Conservation (phyloP, 2,329 filamentous ascomycete species). For the Coniochaeta prunicola region DNA sequence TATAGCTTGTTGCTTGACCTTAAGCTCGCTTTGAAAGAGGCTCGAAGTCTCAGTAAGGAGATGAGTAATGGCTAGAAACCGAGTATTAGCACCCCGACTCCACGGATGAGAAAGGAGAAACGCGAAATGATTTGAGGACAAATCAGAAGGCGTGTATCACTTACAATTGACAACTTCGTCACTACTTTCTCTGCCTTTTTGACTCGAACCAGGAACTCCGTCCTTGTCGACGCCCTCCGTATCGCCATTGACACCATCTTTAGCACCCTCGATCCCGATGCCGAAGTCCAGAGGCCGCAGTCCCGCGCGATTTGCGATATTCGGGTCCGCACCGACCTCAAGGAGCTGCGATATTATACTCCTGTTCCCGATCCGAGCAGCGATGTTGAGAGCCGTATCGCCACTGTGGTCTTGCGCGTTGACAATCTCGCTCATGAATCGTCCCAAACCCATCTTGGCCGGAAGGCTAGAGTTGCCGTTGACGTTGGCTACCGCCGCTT, state of each 20-base stretch:
- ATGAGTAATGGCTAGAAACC: slow-evolving; percentile 65
- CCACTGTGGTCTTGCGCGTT: slow-evolving; percentile 91
- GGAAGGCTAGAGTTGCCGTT: slow-evolving; percentile 14
- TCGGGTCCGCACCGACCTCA: slow-evolving; percentile 90
- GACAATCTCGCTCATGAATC: slow-evolving; percentile 95
- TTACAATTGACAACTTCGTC: slow-evolving; percentile 74
- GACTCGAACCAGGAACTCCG: slow-evolving; percentile 35
- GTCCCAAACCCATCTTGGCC: slow-evolving; percentile 75
- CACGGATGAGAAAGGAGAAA: background rate
- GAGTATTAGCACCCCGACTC: slow-evolving; percentile 24
- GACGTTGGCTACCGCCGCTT: slow-evolving; percentile 16
- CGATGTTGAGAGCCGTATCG: slow-evolving; percentile 91
- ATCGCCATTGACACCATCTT: slow-evolving; percentile 35
- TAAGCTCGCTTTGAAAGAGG: slow-evolving; percentile 74
- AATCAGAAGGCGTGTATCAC: slow-evolving; percentile 24
- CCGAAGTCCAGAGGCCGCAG: slow-evolving; percentile 91
- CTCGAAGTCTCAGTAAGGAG: slow-evolving; percentile 72
- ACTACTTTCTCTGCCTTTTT: slow-evolving; percentile 62
- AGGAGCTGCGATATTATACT: slow-evolving; percentile 96
- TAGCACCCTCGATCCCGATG: slow-evolving; percentile 61
- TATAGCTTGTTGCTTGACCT: slow-evolving; percentile 74
- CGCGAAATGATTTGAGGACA: background rate
- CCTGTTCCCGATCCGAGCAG: slow-evolving; percentile 83
- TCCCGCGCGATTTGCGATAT: slow-evolving; percentile 83
- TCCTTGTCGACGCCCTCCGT: slow-evolving; percentile 33